Conservation (phyloP, 495 filamentous ascomycete species). For the Hypoxylon intermedium region DNA sequence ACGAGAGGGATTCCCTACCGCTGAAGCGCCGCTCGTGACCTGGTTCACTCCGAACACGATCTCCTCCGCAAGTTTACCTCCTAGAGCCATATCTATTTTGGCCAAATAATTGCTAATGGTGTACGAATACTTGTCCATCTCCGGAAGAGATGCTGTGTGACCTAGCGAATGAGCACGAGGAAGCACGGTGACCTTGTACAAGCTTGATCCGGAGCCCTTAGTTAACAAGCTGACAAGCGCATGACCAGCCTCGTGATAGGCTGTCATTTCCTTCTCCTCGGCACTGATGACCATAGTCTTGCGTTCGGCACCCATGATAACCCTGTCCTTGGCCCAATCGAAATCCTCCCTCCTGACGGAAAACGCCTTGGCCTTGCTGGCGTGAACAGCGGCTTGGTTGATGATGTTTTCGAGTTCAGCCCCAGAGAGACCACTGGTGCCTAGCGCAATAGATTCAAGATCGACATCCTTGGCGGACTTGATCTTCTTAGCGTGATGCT, state of each 20-base stretch:
- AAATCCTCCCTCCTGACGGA: slow-evolving; percentile 81
- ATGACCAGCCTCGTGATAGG: slow-evolving; percentile 97
- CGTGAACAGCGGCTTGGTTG: slow-evolving; percentile 93
- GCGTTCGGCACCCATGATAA: slow-evolving; percentile 95
- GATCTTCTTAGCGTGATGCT: slow-evolving; percentile 89
- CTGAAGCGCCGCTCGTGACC: slow-evolving; percentile 81
- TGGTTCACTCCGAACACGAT: slow-evolving; percentile 86
- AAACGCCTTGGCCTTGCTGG: slow-evolving; percentile 76
- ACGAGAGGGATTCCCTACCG: slow-evolving; percentile 60
- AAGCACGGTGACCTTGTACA: slow-evolving; percentile 98
- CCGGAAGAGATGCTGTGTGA: slow-evolving; percentile 81
- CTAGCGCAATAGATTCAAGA: slow-evolving; percentile 77
- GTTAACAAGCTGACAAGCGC: slow-evolving; percentile 87
- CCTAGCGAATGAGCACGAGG: slow-evolving; percentile 86
- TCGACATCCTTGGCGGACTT: slow-evolving; percentile 80
- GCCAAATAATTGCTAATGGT: slow-evolving; percentile 76
- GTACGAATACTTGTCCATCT: slow-evolving; percentile 86
- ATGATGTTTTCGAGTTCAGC: slow-evolving; percentile 95
- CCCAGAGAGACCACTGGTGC: slow-evolving; percentile 90
- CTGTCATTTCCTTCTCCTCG: slow-evolving; percentile 86
- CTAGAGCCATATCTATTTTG: slow-evolving; percentile 81
- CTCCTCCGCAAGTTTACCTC: slow-evolving; percentile 94
- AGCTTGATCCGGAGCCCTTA: slow-evolving; percentile 66
- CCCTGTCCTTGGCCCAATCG: slow-evolving; percentile 97
- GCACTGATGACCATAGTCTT: slow-evolving; percentile 85